Base-by-base conservation (phyloP, 495 filamentous ascomycete genomes). In the Lophium mytilinum region DNA sequence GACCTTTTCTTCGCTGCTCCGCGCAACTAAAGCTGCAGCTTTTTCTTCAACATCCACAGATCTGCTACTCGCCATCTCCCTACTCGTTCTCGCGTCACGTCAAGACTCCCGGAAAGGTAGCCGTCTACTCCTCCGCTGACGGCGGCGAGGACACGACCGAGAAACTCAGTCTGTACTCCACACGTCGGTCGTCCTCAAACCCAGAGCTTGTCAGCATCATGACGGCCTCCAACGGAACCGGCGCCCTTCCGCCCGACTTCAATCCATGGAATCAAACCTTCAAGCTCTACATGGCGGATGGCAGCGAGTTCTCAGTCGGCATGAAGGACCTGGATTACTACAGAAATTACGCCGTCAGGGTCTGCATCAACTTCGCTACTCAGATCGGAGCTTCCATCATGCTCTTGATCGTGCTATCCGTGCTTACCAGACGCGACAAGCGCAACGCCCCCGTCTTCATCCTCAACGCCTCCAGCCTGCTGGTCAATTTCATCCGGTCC, bases 371-470 rank as follows among this genome's bases (percentile, higher is more conserved):
- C 68, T 90, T 83, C 64, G 83, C 79, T 43, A 67, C 74, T 33
- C 87, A 94, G 67, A 75, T 90, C 51, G 90, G 90, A 34, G 85
- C 87, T n/a, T 81, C 80, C 33, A 57, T 85, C 57, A 65, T 86
- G 19, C 81, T 91, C 54, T 71, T 90, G 18, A 59, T 87, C 40
- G 73, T 88, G 18, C 71, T 92, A 0, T 69, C 84, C 14, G 72
- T 88, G 14, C 67, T 89, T 60, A 87, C 85, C 18, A 77, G 72
- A 49, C 68, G 71, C 12, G 78, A 83, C 50, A 88, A 87, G 68
- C 81, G 83, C 17, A 59, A 64, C 40, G 83, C 80, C 0, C 61
- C 71, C 0, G 73, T 89, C 17, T 89, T 86, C 70, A 63, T 80
- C 60, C 69, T 88, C 64, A 89, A 91, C 64, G 54, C 73, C 41